Evolutionary conservation across 2,329 filamentous ascomycete genomes (phyloP), one percentile per base, ranked within the genome.

Genomic region (Epichloe festucae): DNA sequence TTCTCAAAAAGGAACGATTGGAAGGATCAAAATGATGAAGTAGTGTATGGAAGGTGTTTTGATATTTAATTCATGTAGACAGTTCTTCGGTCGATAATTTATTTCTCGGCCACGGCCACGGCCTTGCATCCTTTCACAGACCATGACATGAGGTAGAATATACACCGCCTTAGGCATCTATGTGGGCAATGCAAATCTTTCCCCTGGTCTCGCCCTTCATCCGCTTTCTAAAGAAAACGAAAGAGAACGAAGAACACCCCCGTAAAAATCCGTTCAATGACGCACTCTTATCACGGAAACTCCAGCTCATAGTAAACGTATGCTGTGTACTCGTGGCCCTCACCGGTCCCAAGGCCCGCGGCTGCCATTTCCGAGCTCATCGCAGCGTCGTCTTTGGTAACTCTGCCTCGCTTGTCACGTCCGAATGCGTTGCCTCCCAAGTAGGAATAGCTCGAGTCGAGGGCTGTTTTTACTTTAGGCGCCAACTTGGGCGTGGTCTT

Each of bases 271-370:
- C 27, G 23, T 4, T 19, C 39, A 17, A 31, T 40, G 21, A 31
- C 31, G 19, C 40, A n/a, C 46, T 35, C 50, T 31, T 46, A 27
- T 63, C 54, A 67, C 48, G 75, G 74, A 52, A 97, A 82, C 64
- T 93, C 87, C 65, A 97, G 87, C 66, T 95, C 88, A 70, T 97
- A 98, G 74, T 90, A 96, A 64, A 97, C 93, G 70, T 94, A 98
- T 41, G 93, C 85, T 54, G 89, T 93, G 73, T 97, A 98, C 67
- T 96, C 89, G 59, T 79, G 76, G 50, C 83, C 84, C 53, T 89
- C 87, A 17, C 80, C 81, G 42, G 79, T 78, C 23, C 74, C 76
- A 48, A 84, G 66, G 27, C 81, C 85, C 4, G 84, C 84, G 3
- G 85, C 84, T 41, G 89, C 87, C 78, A 96, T 87, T 60, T 97